Evolutionary conservation across 108 stramenopile species (phyloP).

Genomic region (Stephanodiscus minutulus): DNA sequence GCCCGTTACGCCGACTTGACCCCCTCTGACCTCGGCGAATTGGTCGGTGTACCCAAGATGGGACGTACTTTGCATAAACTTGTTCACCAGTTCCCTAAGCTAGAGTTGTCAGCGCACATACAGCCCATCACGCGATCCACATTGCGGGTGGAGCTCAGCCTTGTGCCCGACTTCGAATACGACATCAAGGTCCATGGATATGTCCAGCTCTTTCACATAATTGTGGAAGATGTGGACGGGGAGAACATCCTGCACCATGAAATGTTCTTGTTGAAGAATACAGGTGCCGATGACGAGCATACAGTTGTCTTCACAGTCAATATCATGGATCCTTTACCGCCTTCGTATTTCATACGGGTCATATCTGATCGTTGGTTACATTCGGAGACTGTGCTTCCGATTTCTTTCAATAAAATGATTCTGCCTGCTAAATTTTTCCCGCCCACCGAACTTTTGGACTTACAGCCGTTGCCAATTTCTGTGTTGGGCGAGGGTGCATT

Average conservation of each 20-base stretch:
- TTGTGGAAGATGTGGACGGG: conserved; percentile 97
- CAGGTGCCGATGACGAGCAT: conserved; percentile 87
- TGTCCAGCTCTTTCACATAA: conserved; percentile 89
- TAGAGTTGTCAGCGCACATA: conserved; percentile 93
- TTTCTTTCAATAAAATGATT: conserved; percentile 95
- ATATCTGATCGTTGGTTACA: conserved; percentile 97
- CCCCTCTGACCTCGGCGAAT: conserved; percentile 95
- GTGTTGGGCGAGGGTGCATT: conserved; percentile 83
- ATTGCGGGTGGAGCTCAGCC: conserved; percentile 90
- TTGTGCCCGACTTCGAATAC: conserved; percentile 93
- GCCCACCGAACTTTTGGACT: conserved; percentile 95
- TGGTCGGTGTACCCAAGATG: conserved; percentile 97
- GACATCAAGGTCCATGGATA: conserved; percentile 93
- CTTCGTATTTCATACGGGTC: conserved; percentile 96
- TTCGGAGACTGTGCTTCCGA: conserved; percentile 87
- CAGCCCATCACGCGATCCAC: conserved; percentile 97
- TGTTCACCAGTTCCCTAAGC: conserved; percentile 95
- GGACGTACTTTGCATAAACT: conserved; percentile 95
- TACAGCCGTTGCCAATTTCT: conserved; percentile 91
- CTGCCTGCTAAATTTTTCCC: conserved; percentile 96
- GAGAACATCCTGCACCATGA: conserved; percentile 96
- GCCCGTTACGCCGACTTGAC: conserved; percentile 93
- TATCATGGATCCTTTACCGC: conserved; percentile 94
- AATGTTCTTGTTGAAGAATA: conserved; percentile 80
- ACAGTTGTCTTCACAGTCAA: conserved; percentile 91